Evolutionary conservation across 1,284 basidiomycete species (phyloP), one percentile per base, ranked within the genome.

Genomic region (Hypsizygus ulmarius): DNA sequence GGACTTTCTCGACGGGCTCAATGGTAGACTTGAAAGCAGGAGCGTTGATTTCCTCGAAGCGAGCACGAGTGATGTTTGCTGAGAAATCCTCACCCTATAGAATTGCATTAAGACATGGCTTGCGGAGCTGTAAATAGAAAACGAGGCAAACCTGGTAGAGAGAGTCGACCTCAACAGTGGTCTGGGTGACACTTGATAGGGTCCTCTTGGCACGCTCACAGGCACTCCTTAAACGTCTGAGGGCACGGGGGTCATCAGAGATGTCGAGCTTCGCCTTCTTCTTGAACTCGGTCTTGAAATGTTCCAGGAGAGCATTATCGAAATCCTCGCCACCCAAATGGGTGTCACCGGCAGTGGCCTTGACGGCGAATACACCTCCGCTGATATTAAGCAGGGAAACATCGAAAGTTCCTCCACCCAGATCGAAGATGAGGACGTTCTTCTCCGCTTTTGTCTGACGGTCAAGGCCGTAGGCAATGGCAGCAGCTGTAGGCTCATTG

Each of bases 151-250:
- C 90, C 81, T 96, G 85, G 83, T 82, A 98, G 64, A 99, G 85
- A 21, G 96, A 99, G 79, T 99, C 97, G 63, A 99, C 93, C 77
- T 99, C 96, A 63, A 99, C 88, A 55, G 94, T 97, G 64, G 96
- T 99, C 79, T 98, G 96, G 55, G 96, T 87, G 64, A 97, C 96
- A 63, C 90, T 93, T 46, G 97, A 99, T 52, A 99, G 87, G 3
- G 95, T 98, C 63, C 96, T 84, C 88, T 99, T 99, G 54, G 94
- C 97, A 82, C 96, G 94, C 77, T 99, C 96, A 77, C 96, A 98
- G 63, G 97, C 97, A 61, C 88, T 91, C 59, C 94, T 82, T 61
- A 99, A 81, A 74, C 97, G 92, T 60, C 96, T 84, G 63, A 97
- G 82, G 52, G 96, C 97, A 81, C 96, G 92, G 57, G 95, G 73